Conservation (phyloP, 2,329 filamentous ascomycete genomes). For the Dryadomyces sulphureus region DNA sequence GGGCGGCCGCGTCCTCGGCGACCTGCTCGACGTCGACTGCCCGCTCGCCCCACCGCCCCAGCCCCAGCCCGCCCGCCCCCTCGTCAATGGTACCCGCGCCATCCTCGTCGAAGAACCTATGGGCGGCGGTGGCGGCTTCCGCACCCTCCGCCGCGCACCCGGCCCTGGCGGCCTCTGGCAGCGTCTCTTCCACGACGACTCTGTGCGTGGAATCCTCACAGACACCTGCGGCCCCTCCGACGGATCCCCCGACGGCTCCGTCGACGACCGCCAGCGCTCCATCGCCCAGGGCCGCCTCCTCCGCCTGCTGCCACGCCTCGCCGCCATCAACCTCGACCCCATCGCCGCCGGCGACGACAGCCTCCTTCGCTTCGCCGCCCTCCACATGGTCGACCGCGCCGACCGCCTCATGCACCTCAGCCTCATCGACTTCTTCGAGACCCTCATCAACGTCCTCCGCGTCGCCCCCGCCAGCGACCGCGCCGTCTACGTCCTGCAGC, state of each 20-base stretch:
- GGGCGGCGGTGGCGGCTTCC: constrained; percentile 9
- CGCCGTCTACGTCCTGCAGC: constrained; percentile 22
- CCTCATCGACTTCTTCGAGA: constrained; percentile 39
- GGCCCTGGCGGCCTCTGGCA: constrained; percentile 41
- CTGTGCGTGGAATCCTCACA: constrained; percentile 23
- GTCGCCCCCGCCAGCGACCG: constrained; percentile 18
- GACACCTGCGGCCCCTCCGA: constrained; percentile 17
- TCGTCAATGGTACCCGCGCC: background rate
- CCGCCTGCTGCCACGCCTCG: constrained; percentile 33
- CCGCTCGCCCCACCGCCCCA: constrained; percentile 18
- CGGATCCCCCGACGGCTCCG: no score
- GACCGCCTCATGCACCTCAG: constrained; percentile 35
- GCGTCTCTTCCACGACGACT: constrained; percentile 30
- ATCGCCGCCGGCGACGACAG: constrained; percentile 17
- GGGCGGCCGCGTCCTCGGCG: constrained; percentile 32
- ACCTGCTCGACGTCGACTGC: constrained; percentile 41
- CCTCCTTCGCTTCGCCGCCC: constrained; percentile 34
- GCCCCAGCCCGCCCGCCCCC: constrained; percentile 4
- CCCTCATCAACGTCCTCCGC: constrained; percentile 31
- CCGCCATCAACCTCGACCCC: constrained; percentile 27
- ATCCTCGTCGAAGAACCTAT: background rate
- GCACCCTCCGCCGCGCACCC: constrained; percentile 23
- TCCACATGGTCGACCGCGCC: constrained; percentile 33
- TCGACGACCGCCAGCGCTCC: constrained; percentile 16
- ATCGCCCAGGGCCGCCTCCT: constrained; percentile 39